Conservation (phyloP, 331 rosid genomes). For the Acacia pycnantha region DNA sequence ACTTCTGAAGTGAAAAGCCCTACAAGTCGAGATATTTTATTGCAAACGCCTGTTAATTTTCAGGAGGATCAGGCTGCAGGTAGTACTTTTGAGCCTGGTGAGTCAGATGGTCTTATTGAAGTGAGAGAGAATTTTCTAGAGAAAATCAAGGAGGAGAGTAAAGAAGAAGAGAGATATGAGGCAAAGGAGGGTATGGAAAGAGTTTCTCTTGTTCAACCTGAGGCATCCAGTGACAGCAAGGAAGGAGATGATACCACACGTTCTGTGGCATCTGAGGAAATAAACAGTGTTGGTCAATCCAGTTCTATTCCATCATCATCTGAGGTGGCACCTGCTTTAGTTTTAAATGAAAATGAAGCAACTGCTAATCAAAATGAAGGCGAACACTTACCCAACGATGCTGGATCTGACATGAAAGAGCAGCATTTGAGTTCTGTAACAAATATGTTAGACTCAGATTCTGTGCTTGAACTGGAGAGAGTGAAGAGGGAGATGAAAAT, state of each 20-base stretch:
- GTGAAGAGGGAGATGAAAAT: conserved; percentile 79
- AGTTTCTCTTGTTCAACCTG: conserved; percentile 30
- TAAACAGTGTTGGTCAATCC: conserved; percentile 30
- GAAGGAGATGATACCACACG: conserved; percentile 11
- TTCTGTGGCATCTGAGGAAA: conserved; percentile 33
- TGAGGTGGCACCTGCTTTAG: conserved; percentile 31
- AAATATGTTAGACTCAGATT: conserved; percentile 39
- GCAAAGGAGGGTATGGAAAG: conserved; percentile 36
- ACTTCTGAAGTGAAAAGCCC: conserved; percentile 34
- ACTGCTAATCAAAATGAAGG: conserved; percentile 39
- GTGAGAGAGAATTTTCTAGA: conserved; percentile 38
- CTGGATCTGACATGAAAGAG: conserved; percentile 43
- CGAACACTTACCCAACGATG: conserved; percentile 36
- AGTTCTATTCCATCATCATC: conserved; percentile 41
- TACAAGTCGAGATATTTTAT: conserved; percentile 28
- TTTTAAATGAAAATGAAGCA: conserved; percentile 42
- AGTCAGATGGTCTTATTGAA: conserved; percentile 29
- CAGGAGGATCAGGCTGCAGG: conserved; percentile 43
- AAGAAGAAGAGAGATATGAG: conserved; percentile 32
- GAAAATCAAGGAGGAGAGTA: conserved; percentile 29
- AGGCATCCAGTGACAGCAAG: conserved; percentile 30
- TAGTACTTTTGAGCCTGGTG: conserved; percentile 17
- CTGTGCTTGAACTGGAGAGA: conserved; percentile 67
- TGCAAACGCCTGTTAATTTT: conserved; percentile 22
- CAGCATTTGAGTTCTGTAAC: conserved; percentile 45